These are phyloP conservation scores for Trametes cingulata DNA, from an alignment of 768 basidiomycete species.

Conservation along the genomic window DNA sequence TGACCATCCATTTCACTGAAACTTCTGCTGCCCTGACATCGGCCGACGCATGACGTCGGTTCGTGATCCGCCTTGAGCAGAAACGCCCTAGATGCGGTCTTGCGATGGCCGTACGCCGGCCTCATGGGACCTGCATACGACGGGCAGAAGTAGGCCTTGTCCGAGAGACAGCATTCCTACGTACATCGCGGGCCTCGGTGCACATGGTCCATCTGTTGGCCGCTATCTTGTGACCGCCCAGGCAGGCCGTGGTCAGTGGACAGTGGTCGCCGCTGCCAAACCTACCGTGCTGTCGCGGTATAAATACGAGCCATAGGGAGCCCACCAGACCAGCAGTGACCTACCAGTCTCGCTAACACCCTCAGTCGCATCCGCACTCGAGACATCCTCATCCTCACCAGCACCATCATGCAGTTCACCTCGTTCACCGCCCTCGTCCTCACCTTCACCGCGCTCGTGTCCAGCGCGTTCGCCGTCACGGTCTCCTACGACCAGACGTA, in stretches of 20 bases:
- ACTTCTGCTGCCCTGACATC: too few species aligned
- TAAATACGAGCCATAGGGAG: neutral
- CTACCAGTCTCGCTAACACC: conserved; percentile 4
- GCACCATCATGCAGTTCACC: conserved; percentile 31
- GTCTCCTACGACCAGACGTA: conserved; percentile 42
- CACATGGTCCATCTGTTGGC: neutral
- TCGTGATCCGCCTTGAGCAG: conserved; percentile 1
- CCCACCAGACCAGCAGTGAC: neutral
- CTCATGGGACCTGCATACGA: conserved; percentile 4
- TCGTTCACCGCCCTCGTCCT: conserved; percentile 22
- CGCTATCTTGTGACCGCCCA: neutral
- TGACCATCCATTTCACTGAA: neutral
- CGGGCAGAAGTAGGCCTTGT: neutral
- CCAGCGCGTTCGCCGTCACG: conserved; percentile 24
- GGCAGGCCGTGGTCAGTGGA: neutral
- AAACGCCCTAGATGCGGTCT: conserved; percentile 3
- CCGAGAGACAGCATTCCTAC: neutral
- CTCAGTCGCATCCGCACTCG: neutral
- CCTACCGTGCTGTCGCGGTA: neutral
- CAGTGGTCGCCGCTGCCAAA: neutral
- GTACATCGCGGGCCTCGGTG: neutral
- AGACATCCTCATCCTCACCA: neutral
- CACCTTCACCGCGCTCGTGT: conserved; percentile 20
- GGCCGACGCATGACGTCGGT: neutral
- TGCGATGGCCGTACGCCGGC: conserved; percentile 11